These are phyloP conservation scores for sunflower (Helianthus annuus) DNA, from an alignment of 129 eudicot species.

Conservation along the genomic window HanXRQr2.0-SUNRISE NC_035443.2:97712965-97713464, in stretches of 20 bases:
- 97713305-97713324: constrained; percentile 70
- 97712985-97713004: neutral
- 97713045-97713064: neutral
- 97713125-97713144: constrained; percentile 2
- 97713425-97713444: too few species aligned
- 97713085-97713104: neutral
- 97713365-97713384: constrained; percentile 15
- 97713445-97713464: neutral
- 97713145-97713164: neutral
- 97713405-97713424: constrained; percentile 4
- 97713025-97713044: neutral
- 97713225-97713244: constrained; percentile 2
- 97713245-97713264: neutral
- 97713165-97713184: constrained; percentile 7
- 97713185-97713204: neutral
- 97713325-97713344: constrained; percentile 72
- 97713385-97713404: constrained; percentile 5
- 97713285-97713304: constrained; percentile 78
- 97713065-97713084: neutral
- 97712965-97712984: constrained; percentile 2
- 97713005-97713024: neutral
- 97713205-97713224: constrained; percentile 13
- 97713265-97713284: constrained; percentile 69
- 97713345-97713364: constrained; percentile 78
- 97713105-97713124: neutral